Evolutionary conservation across 2,329 filamentous ascomycete genomes (phyloP).

Genomic region (Ophiostoma pallidulum): DNA sequence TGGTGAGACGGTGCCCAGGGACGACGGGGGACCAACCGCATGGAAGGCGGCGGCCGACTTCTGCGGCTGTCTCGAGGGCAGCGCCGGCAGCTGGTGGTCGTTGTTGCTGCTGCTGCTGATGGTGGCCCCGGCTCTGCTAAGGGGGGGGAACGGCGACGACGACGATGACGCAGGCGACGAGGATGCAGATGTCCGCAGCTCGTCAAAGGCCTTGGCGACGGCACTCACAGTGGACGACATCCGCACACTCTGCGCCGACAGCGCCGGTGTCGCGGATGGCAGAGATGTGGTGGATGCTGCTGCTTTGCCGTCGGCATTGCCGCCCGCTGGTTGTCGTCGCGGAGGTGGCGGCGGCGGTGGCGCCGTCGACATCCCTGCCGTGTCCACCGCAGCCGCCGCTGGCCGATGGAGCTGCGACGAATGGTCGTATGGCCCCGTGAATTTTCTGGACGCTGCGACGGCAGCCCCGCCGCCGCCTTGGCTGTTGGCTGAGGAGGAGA

Average conservation of each 20-base stretch:
- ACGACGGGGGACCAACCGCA: no score
- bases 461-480: constrained; percentile 17
- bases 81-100: background rate
- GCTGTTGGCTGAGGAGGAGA: constrained; percentile 37
- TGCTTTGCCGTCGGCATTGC: background rate
- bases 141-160: background rate
- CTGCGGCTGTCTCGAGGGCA: background rate
- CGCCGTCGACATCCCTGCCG: no score
- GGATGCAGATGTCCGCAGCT: constrained; percentile 8
- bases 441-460: constrained; percentile 33
- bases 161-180: constrained; percentile 1
- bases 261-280: constrained; percentile 30
- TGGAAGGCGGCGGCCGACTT: background rate
- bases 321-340: constrained; percentile 14
- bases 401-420: constrained; percentile 11
- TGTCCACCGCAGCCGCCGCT: constrained; percentile 22
- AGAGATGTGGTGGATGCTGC: constrained; percentile 20
- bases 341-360: constrained; percentile 35
- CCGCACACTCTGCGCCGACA: background rate
- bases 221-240: constrained; percentile 7
- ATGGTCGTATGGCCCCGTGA: constrained; percentile 41
- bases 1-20: constrained; percentile 12
- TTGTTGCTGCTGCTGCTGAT: no score
- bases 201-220: constrained; percentile 13
- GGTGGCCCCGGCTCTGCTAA: background rate